A percentile compares a stretch with the other conserved stretches of the same genome.
phyloP scores from a whole-genome alignment of 495 filamentous ascomycete species.

The Barbatosphaeria neglecta region DNA sequence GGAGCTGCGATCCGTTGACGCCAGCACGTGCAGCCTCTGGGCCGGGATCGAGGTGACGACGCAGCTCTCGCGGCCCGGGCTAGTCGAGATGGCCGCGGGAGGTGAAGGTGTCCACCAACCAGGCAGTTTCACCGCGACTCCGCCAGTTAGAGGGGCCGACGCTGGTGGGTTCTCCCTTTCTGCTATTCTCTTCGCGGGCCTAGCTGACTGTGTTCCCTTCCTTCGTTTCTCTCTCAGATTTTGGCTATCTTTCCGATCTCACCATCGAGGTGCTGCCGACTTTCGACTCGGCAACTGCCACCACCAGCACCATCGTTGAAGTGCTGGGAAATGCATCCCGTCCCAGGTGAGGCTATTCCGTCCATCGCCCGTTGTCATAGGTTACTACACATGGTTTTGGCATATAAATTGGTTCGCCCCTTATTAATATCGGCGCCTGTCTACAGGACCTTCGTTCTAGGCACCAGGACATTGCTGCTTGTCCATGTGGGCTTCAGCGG shows the following conservation, averaged over 20 bases:
- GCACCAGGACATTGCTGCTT: slow-evolving; percentile 26
- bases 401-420: too few species aligned
- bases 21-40: slow-evolving; percentile 25
- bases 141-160: too few species aligned
- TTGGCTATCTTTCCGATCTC: slow-evolving; percentile 32
- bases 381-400: too few species aligned
- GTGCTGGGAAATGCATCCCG: slow-evolving; percentile 19
- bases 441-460: slow-evolving; percentile 22
- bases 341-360: slow-evolving; percentile 7
- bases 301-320: slow-evolving; percentile 23
- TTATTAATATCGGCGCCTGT: slow-evolving; percentile 2
- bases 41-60: slow-evolving; percentile 35
- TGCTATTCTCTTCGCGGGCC: too few species aligned
- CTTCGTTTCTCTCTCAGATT: slow-evolving; percentile 13
- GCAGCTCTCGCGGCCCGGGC: slow-evolving; percentile 14
- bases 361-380: slow-evolving; percentile 1
- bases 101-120: too few species aligned
- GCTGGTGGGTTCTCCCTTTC: too few species aligned
- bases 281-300: slow-evolving; percentile 8
- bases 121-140: too few species aligned
- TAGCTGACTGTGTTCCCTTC: too few species aligned
- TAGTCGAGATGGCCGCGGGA: not conserved
- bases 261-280: slow-evolving; percentile 23
- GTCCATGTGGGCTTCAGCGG: slow-evolving; percentile 17
- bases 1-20: slow-evolving; percentile 35